phyloP scores from a whole-genome alignment of 2,329 filamentous ascomycete genomes.

The Cladosporium phlei region DNA sequence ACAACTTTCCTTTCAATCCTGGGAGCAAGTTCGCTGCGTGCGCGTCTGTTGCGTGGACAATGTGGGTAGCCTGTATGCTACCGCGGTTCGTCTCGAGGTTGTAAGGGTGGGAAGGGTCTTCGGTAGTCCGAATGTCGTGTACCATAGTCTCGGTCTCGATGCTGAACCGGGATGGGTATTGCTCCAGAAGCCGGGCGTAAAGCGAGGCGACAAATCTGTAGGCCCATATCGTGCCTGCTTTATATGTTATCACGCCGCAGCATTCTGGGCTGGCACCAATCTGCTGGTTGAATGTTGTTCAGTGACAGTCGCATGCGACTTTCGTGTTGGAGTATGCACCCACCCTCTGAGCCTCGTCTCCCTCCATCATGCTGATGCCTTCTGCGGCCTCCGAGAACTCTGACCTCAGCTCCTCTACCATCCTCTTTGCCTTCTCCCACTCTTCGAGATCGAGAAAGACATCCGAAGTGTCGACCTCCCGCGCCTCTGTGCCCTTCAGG shows the following conservation, averaged over 20 bases:
- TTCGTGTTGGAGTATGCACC: background rate
- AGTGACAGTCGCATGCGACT: background rate
- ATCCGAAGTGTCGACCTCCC: background rate
- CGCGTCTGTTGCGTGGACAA: slow-evolving; percentile 18
- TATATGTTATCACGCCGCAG: background rate
- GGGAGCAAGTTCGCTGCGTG: slow-evolving; percentile 18
- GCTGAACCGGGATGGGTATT: slow-evolving; percentile 7
- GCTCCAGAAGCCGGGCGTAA: slow-evolving; percentile 5
- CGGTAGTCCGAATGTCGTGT: background rate
- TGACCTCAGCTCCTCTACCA: background rate
- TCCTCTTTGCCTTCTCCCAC: background rate
- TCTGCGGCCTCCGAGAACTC: slow-evolving; percentile 4
- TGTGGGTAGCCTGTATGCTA: slow-evolving; percentile 3
- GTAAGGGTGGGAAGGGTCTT: background rate
- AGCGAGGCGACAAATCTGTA: slow-evolving; percentile 18
- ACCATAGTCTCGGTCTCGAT: slow-evolving; percentile 18
- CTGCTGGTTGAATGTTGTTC: background rate
- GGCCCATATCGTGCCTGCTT: slow-evolving; percentile 18
- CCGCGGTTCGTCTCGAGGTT: background rate
- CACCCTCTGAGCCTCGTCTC: background rate
- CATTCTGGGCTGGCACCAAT: background rate
- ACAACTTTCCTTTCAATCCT: slow-evolving; percentile 14
- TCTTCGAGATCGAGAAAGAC: background rate
- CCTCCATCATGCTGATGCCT: background rate
- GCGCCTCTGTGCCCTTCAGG: background rate